A percentile compares a stretch with the other conserved stretches of the same genome.
Evolutionary conservation across 2,329 filamentous ascomycete species (phyloP).

Genomic region (Eutypella sp.): DNA sequence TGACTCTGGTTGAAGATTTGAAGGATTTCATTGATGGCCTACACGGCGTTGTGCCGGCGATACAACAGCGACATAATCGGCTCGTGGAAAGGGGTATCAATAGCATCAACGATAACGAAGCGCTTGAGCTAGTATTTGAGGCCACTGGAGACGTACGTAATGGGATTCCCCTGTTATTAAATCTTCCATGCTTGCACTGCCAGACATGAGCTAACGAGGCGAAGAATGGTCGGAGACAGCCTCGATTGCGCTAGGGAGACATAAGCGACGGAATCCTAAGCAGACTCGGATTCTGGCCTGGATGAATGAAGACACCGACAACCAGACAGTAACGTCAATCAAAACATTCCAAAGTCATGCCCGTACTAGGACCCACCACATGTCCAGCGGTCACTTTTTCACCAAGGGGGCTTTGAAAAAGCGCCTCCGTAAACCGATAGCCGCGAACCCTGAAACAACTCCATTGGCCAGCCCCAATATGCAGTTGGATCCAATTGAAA

Average conservation of each 20-base stretch:
- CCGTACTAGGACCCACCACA: not conserved
- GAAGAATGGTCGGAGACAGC: not conserved
- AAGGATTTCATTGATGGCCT: not conserved
- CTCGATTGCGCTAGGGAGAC: not conserved
- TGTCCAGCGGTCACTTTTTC: not conserved
- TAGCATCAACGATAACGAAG: not conserved
- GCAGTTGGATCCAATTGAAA: not conserved
- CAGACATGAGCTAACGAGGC: too few species aligned
- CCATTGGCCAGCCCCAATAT: not conserved
- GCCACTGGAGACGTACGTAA: not conserved
- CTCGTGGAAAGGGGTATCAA: not conserved
- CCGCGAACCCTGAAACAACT: too few species aligned
- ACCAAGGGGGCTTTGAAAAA: not conserved
- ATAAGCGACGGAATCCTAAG: not conserved
- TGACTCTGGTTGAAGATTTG: not conserved
- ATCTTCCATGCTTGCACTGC: too few species aligned
- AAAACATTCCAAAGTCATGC: not conserved
- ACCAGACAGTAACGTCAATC: not conserved
- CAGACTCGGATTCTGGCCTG: not conserved
- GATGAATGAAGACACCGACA: not conserved
- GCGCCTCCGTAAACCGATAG: not conserved
- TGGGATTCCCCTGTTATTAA: not conserved
- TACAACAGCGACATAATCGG: not conserved
- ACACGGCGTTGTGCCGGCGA: not conserved
- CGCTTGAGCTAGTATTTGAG: not conserved